Base-by-base conservation (phyloP, 2,329 filamentous ascomycete species). In the Penicillium sumatraense region DNA sequence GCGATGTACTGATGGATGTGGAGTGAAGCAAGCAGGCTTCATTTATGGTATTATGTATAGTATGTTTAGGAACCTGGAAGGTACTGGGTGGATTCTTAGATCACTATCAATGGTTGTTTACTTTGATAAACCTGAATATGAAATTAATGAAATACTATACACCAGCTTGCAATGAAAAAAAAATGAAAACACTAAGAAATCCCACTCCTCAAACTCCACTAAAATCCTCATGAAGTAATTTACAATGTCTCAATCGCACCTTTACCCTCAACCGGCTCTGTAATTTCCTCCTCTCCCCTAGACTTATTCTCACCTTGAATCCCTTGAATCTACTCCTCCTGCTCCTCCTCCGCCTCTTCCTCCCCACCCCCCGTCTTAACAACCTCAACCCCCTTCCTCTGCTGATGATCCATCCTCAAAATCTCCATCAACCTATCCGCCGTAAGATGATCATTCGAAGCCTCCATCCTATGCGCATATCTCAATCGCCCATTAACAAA, bases 1-100 rank as follows among this genome's bases (percentile, higher is more conserved):
- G 80, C 61, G 81, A 83, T 69, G 71, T 73, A 9, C 58, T 74
- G 26, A 70, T 74, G 69, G 71, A 73, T 38, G 65, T 71, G 35
- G 71, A 73, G 40, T 72, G 56, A 71, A 18, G 8, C 2, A 35
- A 3, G 47, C 20, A 24, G 7, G 24, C 14, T 18, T 40, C 23
- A 16, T 6, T n/a, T 18, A 14, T 20, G 11, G 16, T 29, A 45
- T 29, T 46, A 16, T 53, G 38, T 53, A 53, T 24, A 49, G 26
- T 53, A 53, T 20, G 11, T 45, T 26, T 3, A 42, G 23, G 18
- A n/a, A n/a, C n/a, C n/a, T n/a, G n/a, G 11, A 24, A 23, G 23
- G 6, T 5, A 6, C 3, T 24, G 21, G 40, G 40, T 13, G 18
- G 21, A n/a, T 21, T 9, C 9, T 21, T 41, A 41, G 11, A 31